Percentiles rank a stretch among this genome's conserved stretches.
These are phyloP conservation scores for Cavenderia fasciculata DNA, from an alignment of 78 protist species.

Conservation along the genomic window DNA sequence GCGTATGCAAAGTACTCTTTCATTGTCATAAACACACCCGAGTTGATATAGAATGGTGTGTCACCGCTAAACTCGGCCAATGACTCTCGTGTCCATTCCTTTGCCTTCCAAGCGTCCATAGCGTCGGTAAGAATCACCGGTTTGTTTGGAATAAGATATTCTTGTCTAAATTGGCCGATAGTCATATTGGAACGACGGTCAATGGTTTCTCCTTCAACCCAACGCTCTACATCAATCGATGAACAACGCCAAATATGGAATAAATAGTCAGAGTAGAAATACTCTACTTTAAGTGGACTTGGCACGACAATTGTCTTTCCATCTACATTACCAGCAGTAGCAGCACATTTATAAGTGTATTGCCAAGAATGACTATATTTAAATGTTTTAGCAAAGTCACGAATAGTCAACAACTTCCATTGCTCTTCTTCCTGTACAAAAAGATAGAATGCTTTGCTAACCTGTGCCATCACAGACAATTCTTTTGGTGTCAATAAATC, in stretches of 20 bases:
- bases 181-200: slow-evolving; percentile 43
- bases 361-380: slow-evolving; percentile 27
- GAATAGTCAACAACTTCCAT: slow-evolving; percentile 52
- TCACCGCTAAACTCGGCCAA: slow-evolving; percentile 23
- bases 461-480: neutral
- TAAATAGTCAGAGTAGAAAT: slow-evolving; percentile 65
- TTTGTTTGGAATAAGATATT: slow-evolving; percentile 61
- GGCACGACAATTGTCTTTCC: neutral
- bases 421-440: slow-evolving; percentile 57
- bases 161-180: slow-evolving; percentile 20
- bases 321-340: neutral
- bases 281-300: slow-evolving; percentile 15
- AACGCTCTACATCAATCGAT: slow-evolving; percentile 36
- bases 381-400: neutral
- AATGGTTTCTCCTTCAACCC: slow-evolving; percentile 4
- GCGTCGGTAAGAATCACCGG: slow-evolving; percentile 72
- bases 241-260: slow-evolving; percentile 65
- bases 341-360: slow-evolving; percentile 23
- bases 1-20: slow-evolving; percentile 63
- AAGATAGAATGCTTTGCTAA: slow-evolving; percentile 50
- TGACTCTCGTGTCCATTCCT: slow-evolving; percentile 65
- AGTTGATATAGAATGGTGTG: slow-evolving; percentile 19
- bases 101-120: slow-evolving; percentile 19
- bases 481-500: slow-evolving; percentile 1
- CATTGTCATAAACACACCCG: slow-evolving; percentile 75